These are phyloP conservation scores for Pelargonium nanum DNA, from an alignment of 345 rosid genomes.

Conservation along the genomic window DNA sequence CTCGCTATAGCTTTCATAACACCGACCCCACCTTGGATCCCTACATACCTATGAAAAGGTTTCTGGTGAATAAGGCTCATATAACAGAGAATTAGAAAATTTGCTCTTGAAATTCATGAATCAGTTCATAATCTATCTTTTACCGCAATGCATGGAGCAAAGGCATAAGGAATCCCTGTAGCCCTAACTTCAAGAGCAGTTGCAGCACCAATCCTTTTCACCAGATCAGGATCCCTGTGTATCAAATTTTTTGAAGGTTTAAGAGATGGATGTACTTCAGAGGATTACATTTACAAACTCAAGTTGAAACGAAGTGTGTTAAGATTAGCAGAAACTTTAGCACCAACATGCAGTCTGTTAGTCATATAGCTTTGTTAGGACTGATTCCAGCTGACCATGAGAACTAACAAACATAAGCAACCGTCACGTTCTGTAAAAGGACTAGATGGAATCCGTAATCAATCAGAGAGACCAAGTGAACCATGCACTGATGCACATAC, in stretches of 20 bases:
- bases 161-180: conserved; percentile 82
- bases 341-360: neutral
- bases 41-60: conserved; percentile 64
- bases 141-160: conserved; percentile 99
- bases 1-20: conserved; percentile 94
- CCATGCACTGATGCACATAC: no score
- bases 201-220: conserved; percentile 84
- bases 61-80: neutral
- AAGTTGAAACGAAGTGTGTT: no score
- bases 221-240: conserved; percentile 73
- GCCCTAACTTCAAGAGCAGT: conserved; percentile 98
- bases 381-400: no score
- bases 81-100: neutral
- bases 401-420: no score
- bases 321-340: neutral
- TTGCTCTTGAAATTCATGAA: neutral
- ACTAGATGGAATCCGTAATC: no score
- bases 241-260: conserved; percentile 1
- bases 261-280: neutral
- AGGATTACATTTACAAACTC: neutral
- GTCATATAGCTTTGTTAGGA: neutral
- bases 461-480: no score
- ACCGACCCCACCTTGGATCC: conserved; percentile 98
- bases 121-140: neutral
- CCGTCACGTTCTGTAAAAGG: no score